Base-by-base conservation (phyloP, 352 stramenopile genomes). In the Globisporangium paddicum region DNA sequence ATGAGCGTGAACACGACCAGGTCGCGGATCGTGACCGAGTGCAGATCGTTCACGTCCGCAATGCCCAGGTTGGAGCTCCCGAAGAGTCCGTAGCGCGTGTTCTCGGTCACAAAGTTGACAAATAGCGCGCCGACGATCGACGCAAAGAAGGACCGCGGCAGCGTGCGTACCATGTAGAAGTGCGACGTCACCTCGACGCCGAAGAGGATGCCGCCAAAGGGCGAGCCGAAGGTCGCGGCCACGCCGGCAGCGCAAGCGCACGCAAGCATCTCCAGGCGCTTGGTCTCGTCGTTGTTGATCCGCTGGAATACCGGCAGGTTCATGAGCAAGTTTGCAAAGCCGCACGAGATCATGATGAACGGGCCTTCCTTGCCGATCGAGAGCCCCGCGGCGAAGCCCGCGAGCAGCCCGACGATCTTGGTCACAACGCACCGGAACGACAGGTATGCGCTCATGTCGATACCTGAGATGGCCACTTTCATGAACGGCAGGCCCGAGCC, bases 281-380 rank as follows among this genome's bases (percentile, higher is more conserved):
- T 93, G 19, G 73, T 85, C 47, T 90, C 79, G 46, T 93, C 82
- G 55, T 93, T 78, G 58, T 84, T 74, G 68, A 93, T 87, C 23
- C 82, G 80, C 16, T 71, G 66, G 57, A 93, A 93, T 23, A 73
- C 48, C 25, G 70, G 63, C 54, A 81, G 74, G 55, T 87, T 81
- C 78, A 96, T 89, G 19, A 96, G 58, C 16, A 88, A 62, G 47
- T 77, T 86, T 28, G 85, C 84, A 68, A 96, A 89, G 28, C 77
- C 81, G 55, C 80, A 92, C 10, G 82, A 87, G 60, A 94, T 94
- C 80, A 93, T 91, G 58, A 96, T 90, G 64, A 93, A 95, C 21
- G 87, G 83, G 0, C 87, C 87, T 72, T 96, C 87, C 66, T 91
- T 90, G 40, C 86, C 86, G 57, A 95, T 89, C 19, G 79, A 90